Evolutionary conservation across 371 early-diverging fungal genomes (phyloP).

Genomic region (Mucor plumbeus): DNA sequence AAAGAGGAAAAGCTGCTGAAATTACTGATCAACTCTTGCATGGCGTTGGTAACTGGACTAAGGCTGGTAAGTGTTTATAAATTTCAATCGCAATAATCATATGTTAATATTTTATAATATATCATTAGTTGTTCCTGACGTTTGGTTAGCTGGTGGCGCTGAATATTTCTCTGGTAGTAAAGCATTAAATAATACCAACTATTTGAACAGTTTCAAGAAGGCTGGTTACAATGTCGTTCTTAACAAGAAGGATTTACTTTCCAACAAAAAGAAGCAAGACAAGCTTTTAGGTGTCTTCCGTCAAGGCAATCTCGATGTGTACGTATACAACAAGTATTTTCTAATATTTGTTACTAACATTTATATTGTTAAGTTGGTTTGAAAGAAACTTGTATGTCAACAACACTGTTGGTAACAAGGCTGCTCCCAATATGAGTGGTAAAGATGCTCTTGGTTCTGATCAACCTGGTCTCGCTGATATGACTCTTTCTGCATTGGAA

Average conservation of each 20-base stretch:
- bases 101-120: neutral
- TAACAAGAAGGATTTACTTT: conserved; percentile 54
- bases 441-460: conserved; percentile 54
- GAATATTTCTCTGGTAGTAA: conserved; percentile 59
- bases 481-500: conserved; percentile 72
- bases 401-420: conserved; percentile 55
- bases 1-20: conserved; percentile 52
- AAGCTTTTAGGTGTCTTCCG: conserved; percentile 77
- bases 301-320: conserved; percentile 63
- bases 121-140: conserved; percentile 64
- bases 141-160: conserved; percentile 72
- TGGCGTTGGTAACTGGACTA: conserved; percentile 53
- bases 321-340: conserved; percentile 15
- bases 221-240: conserved; percentile 67
- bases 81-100: neutral
- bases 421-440: conserved; percentile 57
- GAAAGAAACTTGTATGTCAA: conserved; percentile 69
- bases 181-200: conserved; percentile 61
- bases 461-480: conserved; percentile 73
- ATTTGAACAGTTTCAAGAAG: conserved; percentile 55
- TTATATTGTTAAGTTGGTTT: conserved; percentile 50
- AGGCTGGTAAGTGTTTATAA: conserved; percentile 37
- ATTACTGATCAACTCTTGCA: conserved; percentile 71
- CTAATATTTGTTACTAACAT: neutral
- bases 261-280: conserved; percentile 53